These are phyloP conservation scores for Ogataea saltuana DNA, from an alignment of 805 yeast genomes.

Conservation along the genomic window DNA sequence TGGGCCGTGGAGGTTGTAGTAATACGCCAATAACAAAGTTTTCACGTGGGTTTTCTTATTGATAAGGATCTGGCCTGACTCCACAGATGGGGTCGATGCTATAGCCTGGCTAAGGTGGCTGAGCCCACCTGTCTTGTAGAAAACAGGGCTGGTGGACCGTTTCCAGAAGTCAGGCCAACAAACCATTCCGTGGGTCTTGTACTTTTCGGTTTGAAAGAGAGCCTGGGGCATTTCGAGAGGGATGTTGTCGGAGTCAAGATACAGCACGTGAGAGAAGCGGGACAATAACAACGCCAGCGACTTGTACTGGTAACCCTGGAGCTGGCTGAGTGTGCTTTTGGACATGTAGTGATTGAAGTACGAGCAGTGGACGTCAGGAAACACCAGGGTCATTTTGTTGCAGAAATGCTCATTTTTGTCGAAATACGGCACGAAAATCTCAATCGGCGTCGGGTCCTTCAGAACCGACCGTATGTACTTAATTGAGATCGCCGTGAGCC, in stretches of 20 bases:
- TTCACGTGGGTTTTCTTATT: conserved; percentile 59
- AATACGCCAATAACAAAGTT: conserved; percentile 58
- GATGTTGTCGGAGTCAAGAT: conserved; percentile 51
- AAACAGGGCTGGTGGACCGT: conserved; percentile 59
- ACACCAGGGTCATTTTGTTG: conserved; percentile 41
- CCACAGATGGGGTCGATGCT: conserved; percentile 57
- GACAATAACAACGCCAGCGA: conserved; percentile 50
- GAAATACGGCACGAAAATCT: conserved; percentile 46
- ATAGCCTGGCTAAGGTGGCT: conserved; percentile 34
- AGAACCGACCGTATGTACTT: conserved; percentile 32
- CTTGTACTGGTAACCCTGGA: conserved; percentile 49
- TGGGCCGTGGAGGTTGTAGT: conserved; percentile 70
- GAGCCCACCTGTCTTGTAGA: conserved; percentile 48
- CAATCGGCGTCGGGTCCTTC: conserved; percentile 42
- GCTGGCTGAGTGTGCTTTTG: conserved; percentile 10
- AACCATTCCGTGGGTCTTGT: conserved; percentile 46
- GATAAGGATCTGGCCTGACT: conserved; percentile 68
- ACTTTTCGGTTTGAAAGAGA: conserved; percentile 47
- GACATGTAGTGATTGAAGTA: conserved; percentile 40
- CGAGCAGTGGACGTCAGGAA: conserved; percentile 42
- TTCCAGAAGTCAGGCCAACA: conserved; percentile 73
- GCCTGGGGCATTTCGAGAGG: conserved; percentile 41
- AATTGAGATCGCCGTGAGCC: conserved; percentile 34
- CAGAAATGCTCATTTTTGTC: conserved; percentile 49
- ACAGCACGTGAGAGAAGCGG: conserved; percentile 45